Evolutionary conservation across 2,329 filamentous ascomycete species (phyloP), one percentile per base, ranked within the genome.

Genomic region (Coniochaeta hoffmannii): DNA sequence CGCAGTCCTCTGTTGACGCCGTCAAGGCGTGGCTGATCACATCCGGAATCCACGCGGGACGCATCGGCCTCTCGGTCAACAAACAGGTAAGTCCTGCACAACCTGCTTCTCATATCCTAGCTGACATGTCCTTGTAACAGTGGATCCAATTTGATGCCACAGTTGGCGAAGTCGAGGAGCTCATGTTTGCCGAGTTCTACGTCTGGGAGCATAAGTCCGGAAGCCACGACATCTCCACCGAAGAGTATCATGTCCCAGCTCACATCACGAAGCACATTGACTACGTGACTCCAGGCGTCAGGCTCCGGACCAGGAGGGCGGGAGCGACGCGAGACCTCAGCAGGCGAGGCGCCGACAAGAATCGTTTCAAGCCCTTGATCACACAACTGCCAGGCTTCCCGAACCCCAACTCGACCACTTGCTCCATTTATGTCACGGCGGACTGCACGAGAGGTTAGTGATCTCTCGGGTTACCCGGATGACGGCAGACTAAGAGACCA

Each of bases 131-230:
- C 26, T 50, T 50, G 4, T 4, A 30, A 9, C 38, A 64, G 54
- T 66, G 65, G 65, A 56, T 66, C 24, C 61, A 65, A 30, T 66
- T 66, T 12, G 64, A 65, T 17, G 65, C 63, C 32, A 60, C 61
- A 0, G 59, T 61, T 17, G 59, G 58, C 38, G 64, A 66, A 56
- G 64, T 60, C 7, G 65, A 66, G 58, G 38, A 55, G 12, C 60
- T 66, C n/a, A 56, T 66, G 41, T 51, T 59, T 50, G 59, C 64
- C 15, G 62, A 66, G 53, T 66, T 58, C 53, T 59, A 65, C 52
- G 56, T 62, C 17, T 63, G 58, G 17, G 61, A 64, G 55, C 63
- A 64, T 41, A 53, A 41, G 14, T 57, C 61, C 11, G 60, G 60
- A 44, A 60, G 59, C 2, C 57, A 57, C 7, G 61, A 64, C 50